These are phyloP conservation scores for Hypoxylon sp. DNA, from an alignment of 2,329 filamentous ascomycete species.

Conservation along the genomic window DNA sequence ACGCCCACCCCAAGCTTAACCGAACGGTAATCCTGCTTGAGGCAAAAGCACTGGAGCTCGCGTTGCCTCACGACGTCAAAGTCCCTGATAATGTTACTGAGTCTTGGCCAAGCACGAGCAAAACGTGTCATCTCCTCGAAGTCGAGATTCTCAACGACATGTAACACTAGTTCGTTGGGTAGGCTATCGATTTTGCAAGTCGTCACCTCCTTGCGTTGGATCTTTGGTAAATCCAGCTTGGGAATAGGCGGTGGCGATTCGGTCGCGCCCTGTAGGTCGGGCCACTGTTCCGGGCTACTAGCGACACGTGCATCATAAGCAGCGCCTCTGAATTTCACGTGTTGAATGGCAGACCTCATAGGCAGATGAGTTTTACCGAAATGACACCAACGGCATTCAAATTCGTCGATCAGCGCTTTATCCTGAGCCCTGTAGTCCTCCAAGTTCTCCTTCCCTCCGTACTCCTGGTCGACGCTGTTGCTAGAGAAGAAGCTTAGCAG, in stretches of 20 bases:
- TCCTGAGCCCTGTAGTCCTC: slow-evolving; percentile 43
- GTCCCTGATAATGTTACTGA: slow-evolving; percentile 55
- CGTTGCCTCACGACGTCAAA: slow-evolving; percentile 59
- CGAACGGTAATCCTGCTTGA: slow-evolving; percentile 59
- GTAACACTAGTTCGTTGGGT: slow-evolving; percentile 60
- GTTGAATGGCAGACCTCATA: neutral
- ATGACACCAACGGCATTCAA: slow-evolving; percentile 51
- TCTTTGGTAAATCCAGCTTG: neutral
- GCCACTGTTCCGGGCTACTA: slow-evolving; percentile 32
- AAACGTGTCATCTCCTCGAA: slow-evolving; percentile 57
- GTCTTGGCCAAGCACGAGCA: slow-evolving; percentile 56
- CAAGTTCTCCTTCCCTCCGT: slow-evolving; percentile 51
- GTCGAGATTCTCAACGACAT: slow-evolving; percentile 54
- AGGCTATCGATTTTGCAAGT: slow-evolving; percentile 52
- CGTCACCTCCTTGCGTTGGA: neutral
- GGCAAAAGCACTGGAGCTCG: slow-evolving; percentile 63
- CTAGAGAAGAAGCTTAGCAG: slow-evolving; percentile 67
- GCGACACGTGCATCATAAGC: slow-evolving; percentile 34
- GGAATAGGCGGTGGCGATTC: neutral
- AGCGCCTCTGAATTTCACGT: neutral
- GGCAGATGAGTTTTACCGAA: slow-evolving; percentile 16
- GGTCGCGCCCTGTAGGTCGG: neutral
- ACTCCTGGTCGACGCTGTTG: slow-evolving; percentile 60
- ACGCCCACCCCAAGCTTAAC: slow-evolving; percentile 63
- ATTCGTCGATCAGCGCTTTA: slow-evolving; percentile 25